phyloP scores from a whole-genome alignment of 1,139 yeast genomes.

The Hyphopichia fennica region DNA sequence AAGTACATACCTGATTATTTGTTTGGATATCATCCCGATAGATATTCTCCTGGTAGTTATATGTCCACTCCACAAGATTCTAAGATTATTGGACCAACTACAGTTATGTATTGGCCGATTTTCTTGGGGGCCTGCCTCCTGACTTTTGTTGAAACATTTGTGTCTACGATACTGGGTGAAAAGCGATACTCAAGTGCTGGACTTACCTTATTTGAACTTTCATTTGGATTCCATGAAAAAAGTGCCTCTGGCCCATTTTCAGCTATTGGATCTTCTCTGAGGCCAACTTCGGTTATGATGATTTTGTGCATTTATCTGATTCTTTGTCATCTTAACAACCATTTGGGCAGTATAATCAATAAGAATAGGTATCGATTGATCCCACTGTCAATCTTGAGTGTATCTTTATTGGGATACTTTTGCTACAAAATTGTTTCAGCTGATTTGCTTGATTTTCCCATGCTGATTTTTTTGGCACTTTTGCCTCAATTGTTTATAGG shows the following conservation, averaged over 20 bases:
- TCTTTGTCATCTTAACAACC: constrained; percentile 56
- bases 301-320: constrained; percentile 53
- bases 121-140: constrained; percentile 62
- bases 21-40: constrained; percentile 13
- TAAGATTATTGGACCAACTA: constrained; percentile 50
- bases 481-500: constrained; percentile 61
- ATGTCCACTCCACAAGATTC: constrained; percentile 34
- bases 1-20: neutral
- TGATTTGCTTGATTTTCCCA: constrained; percentile 45
- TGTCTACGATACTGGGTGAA: constrained; percentile 58
- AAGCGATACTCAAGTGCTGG: constrained; percentile 68
- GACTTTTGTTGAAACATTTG: constrained; percentile 69
- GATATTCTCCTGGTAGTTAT: constrained; percentile 16
- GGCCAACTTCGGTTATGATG: constrained; percentile 56
- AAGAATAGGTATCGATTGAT: constrained; percentile 55
- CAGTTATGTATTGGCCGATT: constrained; percentile 63
- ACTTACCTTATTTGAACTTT: constrained; percentile 69
- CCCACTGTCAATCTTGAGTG: constrained; percentile 60
- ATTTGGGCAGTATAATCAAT: constrained; percentile 56
- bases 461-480: constrained; percentile 54
- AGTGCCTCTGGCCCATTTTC: constrained; percentile 43
- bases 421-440: constrained; percentile 21
- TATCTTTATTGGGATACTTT: constrained; percentile 50
- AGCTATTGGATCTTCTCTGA: constrained; percentile 23
- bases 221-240: constrained; percentile 71